Evolutionary conservation across 2,329 filamentous ascomycete species (phyloP).

Genomic region (Pestalotiopsis sp.): DNA sequence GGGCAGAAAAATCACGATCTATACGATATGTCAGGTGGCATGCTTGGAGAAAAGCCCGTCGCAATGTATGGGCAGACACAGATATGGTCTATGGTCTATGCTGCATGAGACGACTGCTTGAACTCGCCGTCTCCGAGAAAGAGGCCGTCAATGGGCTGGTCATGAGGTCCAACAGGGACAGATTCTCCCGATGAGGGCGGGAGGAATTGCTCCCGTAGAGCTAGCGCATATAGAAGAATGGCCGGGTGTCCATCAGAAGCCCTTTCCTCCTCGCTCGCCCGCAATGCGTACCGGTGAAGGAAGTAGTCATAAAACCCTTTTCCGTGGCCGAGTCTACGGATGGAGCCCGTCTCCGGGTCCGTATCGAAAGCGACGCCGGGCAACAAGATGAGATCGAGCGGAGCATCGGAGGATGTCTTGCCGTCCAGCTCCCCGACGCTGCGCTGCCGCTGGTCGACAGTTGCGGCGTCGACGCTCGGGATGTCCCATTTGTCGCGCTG

Average conservation of each 20-base stretch:
- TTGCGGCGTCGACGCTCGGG: conserved; percentile 73
- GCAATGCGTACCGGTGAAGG: conserved; percentile 69
- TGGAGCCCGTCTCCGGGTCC: conserved; percentile 50
- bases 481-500: conserved; percentile 89
- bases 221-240: conserved; percentile 71
- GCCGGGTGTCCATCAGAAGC: conserved; percentile 35
- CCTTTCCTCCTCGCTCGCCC: conserved; percentile 33
- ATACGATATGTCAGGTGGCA: not conserved
- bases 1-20: not conserved
- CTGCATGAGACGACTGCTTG: conserved; percentile 34
- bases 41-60: not conserved
- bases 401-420: conserved; percentile 42
- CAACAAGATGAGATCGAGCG: conserved; percentile 85
- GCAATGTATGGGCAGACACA: not conserved
- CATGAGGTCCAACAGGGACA: conserved; percentile 75
- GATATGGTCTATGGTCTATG: conserved; percentile 5
- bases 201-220: conserved; percentile 84
- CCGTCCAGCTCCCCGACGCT: conserved; percentile 67
- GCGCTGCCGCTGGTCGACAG: conserved; percentile 68
- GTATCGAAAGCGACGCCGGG: conserved; percentile 91
- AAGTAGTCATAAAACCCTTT: conserved; percentile 98
- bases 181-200: conserved; percentile 55
- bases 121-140: conserved; percentile 71
- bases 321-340: conserved; percentile 86
- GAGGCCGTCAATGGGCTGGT: conserved; percentile 80